Evolutionary conservation across 352 stramenopile genomes (phyloP).

Genomic region (Thraustochytrium aureum): DNA sequence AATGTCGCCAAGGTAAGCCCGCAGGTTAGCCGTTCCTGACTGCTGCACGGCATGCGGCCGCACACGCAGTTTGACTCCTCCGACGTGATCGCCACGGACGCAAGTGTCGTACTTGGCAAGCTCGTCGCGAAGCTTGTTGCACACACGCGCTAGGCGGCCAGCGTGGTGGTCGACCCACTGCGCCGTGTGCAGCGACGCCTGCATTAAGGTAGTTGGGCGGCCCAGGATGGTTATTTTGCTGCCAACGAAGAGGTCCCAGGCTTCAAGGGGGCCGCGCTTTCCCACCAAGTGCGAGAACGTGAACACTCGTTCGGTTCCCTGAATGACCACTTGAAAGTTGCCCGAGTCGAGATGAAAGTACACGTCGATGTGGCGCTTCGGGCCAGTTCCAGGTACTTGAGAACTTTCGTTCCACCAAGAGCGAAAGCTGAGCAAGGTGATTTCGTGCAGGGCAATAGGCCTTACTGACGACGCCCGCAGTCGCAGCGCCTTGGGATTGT

Average conservation of each 20-base stretch:
- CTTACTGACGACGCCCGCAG: too few relatives aligned
- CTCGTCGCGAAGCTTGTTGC: neutral
- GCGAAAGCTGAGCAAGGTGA: slow-evolving; percentile 54
- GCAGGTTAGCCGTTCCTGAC: slow-evolving; percentile 14
- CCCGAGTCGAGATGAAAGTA: slow-evolving; percentile 57
- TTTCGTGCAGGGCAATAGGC: too few relatives aligned
- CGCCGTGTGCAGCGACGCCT: slow-evolving; percentile 69
- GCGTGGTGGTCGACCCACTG: slow-evolving; percentile 68
- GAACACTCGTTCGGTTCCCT: slow-evolving; percentile 69
- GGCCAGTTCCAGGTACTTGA: too few relatives aligned
- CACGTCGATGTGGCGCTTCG: slow-evolving; percentile 53
- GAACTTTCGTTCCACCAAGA: slow-evolving; percentile 57
- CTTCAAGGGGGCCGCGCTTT: slow-evolving; percentile 62
- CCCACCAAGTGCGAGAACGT: slow-evolving; percentile 71
- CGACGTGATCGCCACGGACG: too few relatives aligned
- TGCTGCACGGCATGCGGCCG: too few relatives aligned
- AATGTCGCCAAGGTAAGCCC: slow-evolving; percentile 23
- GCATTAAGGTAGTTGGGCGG: slow-evolving; percentile 68
- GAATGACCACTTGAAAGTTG: slow-evolving; percentile 65
- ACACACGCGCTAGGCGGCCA: neutral
- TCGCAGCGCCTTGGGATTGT: neutral
- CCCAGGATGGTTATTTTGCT: slow-evolving; percentile 67
- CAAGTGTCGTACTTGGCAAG: slow-evolving; percentile 24
- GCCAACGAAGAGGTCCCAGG: slow-evolving; percentile 70
- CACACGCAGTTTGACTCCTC: too few relatives aligned